Evolutionary conservation across 768 basidiomycete genomes (phyloP).

Genomic region (Tylopilus plumbeoviolaceoides): DNA sequence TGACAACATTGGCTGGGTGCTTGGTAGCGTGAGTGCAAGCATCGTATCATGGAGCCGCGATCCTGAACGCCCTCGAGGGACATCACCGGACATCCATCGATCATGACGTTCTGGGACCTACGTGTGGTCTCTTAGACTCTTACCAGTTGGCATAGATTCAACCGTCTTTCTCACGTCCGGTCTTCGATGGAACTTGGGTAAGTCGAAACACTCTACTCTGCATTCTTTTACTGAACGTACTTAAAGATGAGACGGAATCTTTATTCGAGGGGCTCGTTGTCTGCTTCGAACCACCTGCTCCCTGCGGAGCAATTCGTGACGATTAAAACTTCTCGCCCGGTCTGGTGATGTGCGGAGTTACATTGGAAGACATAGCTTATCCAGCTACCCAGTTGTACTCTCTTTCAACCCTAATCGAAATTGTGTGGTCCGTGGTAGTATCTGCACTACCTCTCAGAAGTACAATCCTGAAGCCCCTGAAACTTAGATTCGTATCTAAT

Average conservation of each 20-base stretch:
- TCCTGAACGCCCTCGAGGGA: constrained; percentile 56
- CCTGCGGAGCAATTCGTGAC: constrained; percentile 60
- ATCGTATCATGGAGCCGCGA: not conserved
- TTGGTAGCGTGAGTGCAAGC: constrained; percentile 59
- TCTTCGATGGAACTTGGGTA: constrained; percentile 86
- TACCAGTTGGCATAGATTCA: constrained; percentile 80
- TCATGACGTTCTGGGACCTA: constrained; percentile 70
- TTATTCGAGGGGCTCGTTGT: constrained; percentile 82
- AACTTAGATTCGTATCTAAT: too few species aligned
- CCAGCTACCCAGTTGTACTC: too few species aligned
- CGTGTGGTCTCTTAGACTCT: constrained; percentile 94
- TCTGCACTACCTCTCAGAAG: too few species aligned
- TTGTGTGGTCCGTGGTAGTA: too few species aligned
- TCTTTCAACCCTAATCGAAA: too few species aligned
- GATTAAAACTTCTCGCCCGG: constrained; percentile 73
- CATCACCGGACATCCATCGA: constrained; percentile 77
- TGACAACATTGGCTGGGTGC: constrained; percentile 87
- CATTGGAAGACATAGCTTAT: constrained; percentile 11
- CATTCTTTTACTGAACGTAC: constrained; percentile 6
- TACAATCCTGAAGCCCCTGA: too few species aligned
- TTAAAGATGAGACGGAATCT: constrained; percentile 56
- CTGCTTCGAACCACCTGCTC: constrained; percentile 90
- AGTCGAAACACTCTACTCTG: constrained; percentile 21
- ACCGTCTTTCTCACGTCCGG: constrained; percentile 78
- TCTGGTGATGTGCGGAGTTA: constrained; percentile 89